Conservation (phyloP, 768 basidiomycete genomes). For the Auricularia auricula-judae region DNA sequence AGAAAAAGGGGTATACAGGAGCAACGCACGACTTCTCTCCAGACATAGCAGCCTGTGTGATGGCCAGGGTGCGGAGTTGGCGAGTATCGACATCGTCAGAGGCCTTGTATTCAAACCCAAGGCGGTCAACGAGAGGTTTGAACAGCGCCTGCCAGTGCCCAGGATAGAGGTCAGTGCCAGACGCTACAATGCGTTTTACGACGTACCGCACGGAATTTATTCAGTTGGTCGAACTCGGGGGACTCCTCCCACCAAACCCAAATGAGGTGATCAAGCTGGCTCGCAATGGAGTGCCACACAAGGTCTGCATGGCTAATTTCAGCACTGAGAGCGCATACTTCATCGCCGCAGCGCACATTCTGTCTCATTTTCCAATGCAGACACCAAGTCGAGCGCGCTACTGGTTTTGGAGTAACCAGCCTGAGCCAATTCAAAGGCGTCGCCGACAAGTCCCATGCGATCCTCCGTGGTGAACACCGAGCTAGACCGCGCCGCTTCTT, state of each 20-base stretch:
- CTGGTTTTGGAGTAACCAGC: constrained; percentile 73
- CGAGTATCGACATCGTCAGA: constrained; percentile 57
- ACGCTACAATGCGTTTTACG: not conserved
- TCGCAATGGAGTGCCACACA: constrained; percentile 66
- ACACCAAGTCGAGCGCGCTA: constrained; percentile 61
- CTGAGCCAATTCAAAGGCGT: constrained; percentile 67
- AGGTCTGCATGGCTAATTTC: constrained; percentile 38
- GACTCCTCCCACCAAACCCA: constrained; percentile 79
- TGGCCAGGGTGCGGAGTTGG: constrained; percentile 64
- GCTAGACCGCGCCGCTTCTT: constrained; percentile 58
- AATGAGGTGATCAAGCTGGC: constrained; percentile 41
- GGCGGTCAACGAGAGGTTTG: constrained; percentile 60
- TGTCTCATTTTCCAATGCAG: constrained; percentile 58
- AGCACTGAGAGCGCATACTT: too few species aligned
- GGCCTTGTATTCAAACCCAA: constrained; percentile 66
- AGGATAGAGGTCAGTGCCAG: not conserved
- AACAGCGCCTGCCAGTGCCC: constrained; percentile 25
- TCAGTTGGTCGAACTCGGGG: constrained; percentile 38
- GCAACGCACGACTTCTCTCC: constrained; percentile 23
- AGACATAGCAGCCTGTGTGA: constrained; percentile 41
- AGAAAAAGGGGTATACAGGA: not conserved
- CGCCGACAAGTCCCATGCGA: constrained; percentile 79
- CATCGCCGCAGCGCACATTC: constrained; percentile 44
- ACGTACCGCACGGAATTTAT: constrained; percentile 50
- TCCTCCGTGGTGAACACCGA: constrained; percentile 72